Evolutionary conservation across 2,329 filamentous ascomycete genomes (phyloP).

Genomic region (Podosphaera aphanis): DNA sequence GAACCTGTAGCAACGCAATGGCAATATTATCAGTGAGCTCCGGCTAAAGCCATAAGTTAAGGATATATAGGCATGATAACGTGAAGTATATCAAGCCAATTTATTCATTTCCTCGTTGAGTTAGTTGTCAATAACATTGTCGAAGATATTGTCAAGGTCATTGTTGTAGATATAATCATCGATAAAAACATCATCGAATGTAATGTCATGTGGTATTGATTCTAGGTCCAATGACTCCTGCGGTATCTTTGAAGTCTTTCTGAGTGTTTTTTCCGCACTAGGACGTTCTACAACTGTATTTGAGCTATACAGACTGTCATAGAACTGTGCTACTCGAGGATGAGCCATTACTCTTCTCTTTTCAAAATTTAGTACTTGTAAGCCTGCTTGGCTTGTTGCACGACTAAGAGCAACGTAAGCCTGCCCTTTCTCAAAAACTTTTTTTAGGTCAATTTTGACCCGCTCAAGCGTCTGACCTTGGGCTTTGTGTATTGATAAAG

Average conservation of each 20-base stretch:
- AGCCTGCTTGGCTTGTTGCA: slow-evolving; percentile 63
- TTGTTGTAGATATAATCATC: too few relatives aligned
- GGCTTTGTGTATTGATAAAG: slow-evolving; percentile 90
- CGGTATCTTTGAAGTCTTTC: background rate
- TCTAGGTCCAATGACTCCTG: background rate
- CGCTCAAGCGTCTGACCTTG: slow-evolving; percentile 76
- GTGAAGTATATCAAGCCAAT: too few relatives aligned
- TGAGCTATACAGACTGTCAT: slow-evolving; percentile 55
- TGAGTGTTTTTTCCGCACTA: slow-evolving; percentile 7
- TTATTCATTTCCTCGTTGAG: too few relatives aligned
- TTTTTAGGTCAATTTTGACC: slow-evolving; percentile 81
- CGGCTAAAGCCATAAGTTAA: too few relatives aligned
- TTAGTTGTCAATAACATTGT: too few relatives aligned
- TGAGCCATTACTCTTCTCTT: slow-evolving; percentile 87
- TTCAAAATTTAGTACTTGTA: slow-evolving; percentile 77
- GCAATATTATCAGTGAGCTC: too few relatives aligned
- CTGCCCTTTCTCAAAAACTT: slow-evolving; percentile 90
- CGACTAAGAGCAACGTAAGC: slow-evolving; percentile 91
- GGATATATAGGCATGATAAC: too few relatives aligned
- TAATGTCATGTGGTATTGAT: too few relatives aligned
- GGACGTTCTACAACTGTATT: slow-evolving; percentile 24
- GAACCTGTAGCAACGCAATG: too few relatives aligned
- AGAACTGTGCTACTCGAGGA: slow-evolving; percentile 64
- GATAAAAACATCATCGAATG: background rate
- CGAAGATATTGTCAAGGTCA: too few relatives aligned